A percentile compares a stretch with the other conserved stretches of the same genome.
phyloP scores from a whole-genome alignment of 495 filamentous ascomycete species.

The Sordaria brevicollis region DNA sequence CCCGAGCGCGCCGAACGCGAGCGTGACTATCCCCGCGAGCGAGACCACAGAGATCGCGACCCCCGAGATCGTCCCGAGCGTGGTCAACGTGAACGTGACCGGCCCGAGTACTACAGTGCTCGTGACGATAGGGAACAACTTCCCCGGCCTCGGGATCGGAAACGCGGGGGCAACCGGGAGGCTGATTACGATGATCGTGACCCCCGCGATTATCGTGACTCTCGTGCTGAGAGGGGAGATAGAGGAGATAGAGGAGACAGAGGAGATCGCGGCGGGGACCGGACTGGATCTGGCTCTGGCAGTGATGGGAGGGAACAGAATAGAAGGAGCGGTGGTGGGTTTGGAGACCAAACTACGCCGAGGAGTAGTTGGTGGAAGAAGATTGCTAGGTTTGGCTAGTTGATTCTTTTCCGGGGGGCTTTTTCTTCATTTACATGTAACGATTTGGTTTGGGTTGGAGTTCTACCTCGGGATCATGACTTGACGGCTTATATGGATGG shows the following conservation, averaged over 20 bases:
- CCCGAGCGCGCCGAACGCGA: constrained; percentile 1
- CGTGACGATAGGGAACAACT: background rate
- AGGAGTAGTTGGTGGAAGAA: constrained; percentile 48
- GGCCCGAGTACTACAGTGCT: background rate
- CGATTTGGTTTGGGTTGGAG: background rate
- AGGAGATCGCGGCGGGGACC: constrained; percentile 17
- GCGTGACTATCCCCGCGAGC: constrained; percentile 8
- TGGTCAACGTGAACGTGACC: background rate
- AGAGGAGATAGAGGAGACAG: constrained; percentile 1
- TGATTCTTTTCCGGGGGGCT: background rate
- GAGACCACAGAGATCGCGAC: constrained; percentile 1
- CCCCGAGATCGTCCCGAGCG: constrained; percentile 9
- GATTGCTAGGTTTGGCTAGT: constrained; percentile 19
- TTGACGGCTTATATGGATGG: background rate
- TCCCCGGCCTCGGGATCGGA: background rate
- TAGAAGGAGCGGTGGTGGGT: constrained; percentile 23
- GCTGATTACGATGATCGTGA: background rate
- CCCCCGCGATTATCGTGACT: background rate
- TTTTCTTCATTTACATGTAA: background rate
- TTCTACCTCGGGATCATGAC: background rate
- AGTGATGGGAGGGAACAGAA: constrained; percentile 31
- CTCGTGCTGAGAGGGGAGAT: background rate
- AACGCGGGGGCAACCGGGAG: background rate
- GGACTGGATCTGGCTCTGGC: constrained; percentile 28
- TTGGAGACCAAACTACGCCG: constrained; percentile 31